Evolutionary conservation across 1,139 yeast genomes (phyloP).

Genomic region (Hansenula lynferdii): DNA sequence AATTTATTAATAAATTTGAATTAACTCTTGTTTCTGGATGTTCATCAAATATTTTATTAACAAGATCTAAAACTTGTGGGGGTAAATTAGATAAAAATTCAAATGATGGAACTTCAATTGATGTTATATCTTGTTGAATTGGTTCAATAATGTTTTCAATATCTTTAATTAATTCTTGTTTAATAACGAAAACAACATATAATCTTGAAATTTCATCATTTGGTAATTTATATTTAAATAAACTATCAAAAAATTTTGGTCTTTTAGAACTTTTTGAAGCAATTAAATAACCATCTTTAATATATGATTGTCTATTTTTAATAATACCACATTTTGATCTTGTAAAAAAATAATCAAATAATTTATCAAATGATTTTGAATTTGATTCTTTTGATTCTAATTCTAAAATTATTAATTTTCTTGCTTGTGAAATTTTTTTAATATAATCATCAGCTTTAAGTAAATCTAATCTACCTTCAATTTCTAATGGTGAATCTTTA

Average conservation of each 20-base stretch:
- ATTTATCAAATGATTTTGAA: conserved; percentile 34
- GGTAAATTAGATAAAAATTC: conserved; percentile 14
- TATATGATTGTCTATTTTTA: conserved; percentile 40
- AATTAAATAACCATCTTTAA: conserved; percentile 64
- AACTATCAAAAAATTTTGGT: conserved; percentile 23
- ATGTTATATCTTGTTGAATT: not conserved
- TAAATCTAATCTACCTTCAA: conserved; percentile 62
- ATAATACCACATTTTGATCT: conserved; percentile 61
- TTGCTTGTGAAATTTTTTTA: conserved; percentile 41
- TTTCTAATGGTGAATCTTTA: conserved; percentile 33
- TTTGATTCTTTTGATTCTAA: conserved; percentile 23
- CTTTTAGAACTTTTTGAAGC: conserved; percentile 27
- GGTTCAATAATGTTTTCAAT: not conserved
- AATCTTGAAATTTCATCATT: conserved; percentile 30
- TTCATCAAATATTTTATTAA: conserved; percentile 16
- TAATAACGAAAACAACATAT: conserved; percentile 43
- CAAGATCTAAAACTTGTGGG: conserved; percentile 13
- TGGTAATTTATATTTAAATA: conserved; percentile 1
- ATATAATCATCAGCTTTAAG: conserved; percentile 54
- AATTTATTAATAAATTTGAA: conserved; percentile 15
- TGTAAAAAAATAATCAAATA: conserved; percentile 48
- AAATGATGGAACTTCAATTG: conserved; percentile 5
- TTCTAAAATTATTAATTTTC: conserved; percentile 41
- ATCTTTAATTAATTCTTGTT: conserved; percentile 30
- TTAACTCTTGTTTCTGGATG: conserved; percentile 16